phyloP scores from a whole-genome alignment of 345 rosid genomes.

The Boechera stricta region DNA sequence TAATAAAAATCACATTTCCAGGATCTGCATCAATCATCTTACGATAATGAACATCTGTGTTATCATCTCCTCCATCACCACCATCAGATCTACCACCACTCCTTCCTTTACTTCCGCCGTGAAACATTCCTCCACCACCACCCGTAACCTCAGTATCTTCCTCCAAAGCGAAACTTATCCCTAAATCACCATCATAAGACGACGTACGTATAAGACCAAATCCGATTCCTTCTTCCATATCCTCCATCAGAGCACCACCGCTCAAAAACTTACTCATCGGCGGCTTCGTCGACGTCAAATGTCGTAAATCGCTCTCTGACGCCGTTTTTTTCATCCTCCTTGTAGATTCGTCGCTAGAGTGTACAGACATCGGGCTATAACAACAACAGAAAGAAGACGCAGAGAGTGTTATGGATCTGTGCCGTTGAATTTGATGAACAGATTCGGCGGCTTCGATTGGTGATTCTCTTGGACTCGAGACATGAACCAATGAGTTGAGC shows the following conservation, averaged over 20 bases:
- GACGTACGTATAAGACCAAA: slow-evolving; percentile 28
- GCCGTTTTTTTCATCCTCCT: slow-evolving; percentile 55
- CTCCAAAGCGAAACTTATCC: slow-evolving; percentile 34
- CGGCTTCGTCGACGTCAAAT: slow-evolving; percentile 46
- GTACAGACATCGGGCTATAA: slow-evolving; percentile 45
- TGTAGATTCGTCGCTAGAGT: slow-evolving; percentile 40
- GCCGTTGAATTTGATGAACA: slow-evolving; percentile 44
- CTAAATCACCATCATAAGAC: slow-evolving; percentile 39
- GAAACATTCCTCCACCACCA: slow-evolving; percentile 61
- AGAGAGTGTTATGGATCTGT: slow-evolving; percentile 44
- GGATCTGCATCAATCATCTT: slow-evolving; percentile 90
- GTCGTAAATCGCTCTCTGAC: slow-evolving; percentile 65
- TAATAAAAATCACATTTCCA: slow-evolving; percentile 71
- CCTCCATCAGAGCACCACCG: slow-evolving; percentile 52
- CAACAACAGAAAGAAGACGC: slow-evolving; percentile 52
- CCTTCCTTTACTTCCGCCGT: slow-evolving; percentile 53
- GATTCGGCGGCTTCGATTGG: slow-evolving; percentile 52
- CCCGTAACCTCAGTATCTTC: slow-evolving; percentile 47
- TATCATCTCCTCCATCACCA: slow-evolving; percentile 51
- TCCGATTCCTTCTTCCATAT: slow-evolving; percentile 45
- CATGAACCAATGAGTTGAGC: slow-evolving; percentile 61
- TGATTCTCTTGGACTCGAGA: slow-evolving; percentile 50
- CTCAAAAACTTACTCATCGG: slow-evolving; percentile 33
- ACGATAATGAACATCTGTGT: slow-evolving; percentile 66
- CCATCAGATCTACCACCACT: slow-evolving; percentile 56